Conservation (phyloP, 1,284 basidiomycete species). For the Fomitopsis pinicola region DNA sequence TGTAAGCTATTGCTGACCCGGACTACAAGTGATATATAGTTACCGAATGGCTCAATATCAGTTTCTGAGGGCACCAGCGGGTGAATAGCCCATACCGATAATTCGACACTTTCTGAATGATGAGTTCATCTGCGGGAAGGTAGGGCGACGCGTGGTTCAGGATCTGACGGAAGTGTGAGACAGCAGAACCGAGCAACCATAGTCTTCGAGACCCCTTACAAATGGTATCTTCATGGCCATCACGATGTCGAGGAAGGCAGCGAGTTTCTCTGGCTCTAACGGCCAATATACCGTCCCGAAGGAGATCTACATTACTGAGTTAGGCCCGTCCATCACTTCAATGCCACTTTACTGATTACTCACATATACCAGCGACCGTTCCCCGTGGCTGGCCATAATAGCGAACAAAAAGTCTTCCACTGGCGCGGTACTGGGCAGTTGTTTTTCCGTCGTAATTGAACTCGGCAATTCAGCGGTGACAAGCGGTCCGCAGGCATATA, state of each 20-base stretch:
- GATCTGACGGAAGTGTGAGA: constrained; percentile 10
- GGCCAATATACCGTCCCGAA: constrained; percentile 17
- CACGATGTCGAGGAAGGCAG: constrained; percentile 10
- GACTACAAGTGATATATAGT: not conserved
- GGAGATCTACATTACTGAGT: not conserved
- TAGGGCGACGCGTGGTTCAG: constrained; percentile 11
- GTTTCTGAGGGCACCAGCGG: constrained; percentile 8
- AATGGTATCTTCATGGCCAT: constrained; percentile 14
- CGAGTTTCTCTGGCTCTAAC: constrained; percentile 8
- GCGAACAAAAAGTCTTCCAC: constrained; percentile 13
- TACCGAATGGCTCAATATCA: constrained; percentile 1
- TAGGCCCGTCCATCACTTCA: not conserved
- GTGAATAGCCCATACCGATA: constrained; percentile 4
- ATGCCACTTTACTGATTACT: not conserved
- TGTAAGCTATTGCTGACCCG: not conserved
- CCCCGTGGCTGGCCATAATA: constrained; percentile 8
- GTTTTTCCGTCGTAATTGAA: not conserved
- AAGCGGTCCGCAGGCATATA: constrained; percentile 12
- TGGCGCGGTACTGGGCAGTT: not conserved
- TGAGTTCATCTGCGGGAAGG: not conserved
- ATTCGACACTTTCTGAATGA: constrained; percentile 1
- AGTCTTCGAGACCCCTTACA: constrained; percentile 2
- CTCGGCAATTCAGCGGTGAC: not conserved
- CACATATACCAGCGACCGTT: constrained; percentile 15
- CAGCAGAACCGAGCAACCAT: too few species aligned